Percentiles rank a stretch among this genome's conserved stretches.
Conservation (phyloP, 257 asterid genomes). For the Mitragyna speciosa region DNA sequence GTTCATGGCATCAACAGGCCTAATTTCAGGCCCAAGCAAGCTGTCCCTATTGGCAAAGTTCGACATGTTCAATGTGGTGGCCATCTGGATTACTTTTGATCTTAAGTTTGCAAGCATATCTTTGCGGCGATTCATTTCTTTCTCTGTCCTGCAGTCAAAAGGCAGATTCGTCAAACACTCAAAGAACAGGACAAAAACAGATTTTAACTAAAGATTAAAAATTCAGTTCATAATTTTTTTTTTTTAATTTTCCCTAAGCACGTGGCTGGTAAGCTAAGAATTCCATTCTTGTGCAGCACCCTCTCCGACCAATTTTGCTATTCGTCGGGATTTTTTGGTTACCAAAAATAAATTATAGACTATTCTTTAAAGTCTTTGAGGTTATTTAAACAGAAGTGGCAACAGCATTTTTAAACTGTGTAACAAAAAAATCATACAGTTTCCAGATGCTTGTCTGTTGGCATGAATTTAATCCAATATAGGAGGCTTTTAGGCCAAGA, state of each 20-base stretch:
- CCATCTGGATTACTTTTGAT: slow-evolving; percentile 82
- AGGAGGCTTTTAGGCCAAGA: background rate
- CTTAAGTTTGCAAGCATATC: slow-evolving; percentile 72
- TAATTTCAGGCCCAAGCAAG: slow-evolving; percentile 91
- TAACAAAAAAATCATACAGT: background rate
- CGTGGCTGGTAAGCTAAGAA: background rate
- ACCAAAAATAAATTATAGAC: background rate
- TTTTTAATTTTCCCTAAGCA: background rate
- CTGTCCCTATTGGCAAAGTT: slow-evolving; percentile 84
- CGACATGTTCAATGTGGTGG: slow-evolving; percentile 80
- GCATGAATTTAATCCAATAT: background rate
- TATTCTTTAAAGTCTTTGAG: background rate
- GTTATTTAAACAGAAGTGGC: background rate
- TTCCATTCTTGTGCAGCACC: background rate
- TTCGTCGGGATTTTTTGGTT: background rate
- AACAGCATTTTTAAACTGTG: background rate
- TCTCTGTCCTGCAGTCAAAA: slow-evolving; percentile 62
- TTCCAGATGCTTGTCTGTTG: background rate
- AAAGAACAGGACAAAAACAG: background rate
- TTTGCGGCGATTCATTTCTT: slow-evolving; percentile 87
- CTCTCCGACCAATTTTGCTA: background rate
- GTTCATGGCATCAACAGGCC: slow-evolving; percentile 80
- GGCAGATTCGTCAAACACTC: slow-evolving; percentile 11
- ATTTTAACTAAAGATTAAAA: background rate
- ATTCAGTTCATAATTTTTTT: background rate